Evolutionary conservation across 306 rosid genomes (phyloP).

Genomic region (Albizia julibrissin): DNA sequence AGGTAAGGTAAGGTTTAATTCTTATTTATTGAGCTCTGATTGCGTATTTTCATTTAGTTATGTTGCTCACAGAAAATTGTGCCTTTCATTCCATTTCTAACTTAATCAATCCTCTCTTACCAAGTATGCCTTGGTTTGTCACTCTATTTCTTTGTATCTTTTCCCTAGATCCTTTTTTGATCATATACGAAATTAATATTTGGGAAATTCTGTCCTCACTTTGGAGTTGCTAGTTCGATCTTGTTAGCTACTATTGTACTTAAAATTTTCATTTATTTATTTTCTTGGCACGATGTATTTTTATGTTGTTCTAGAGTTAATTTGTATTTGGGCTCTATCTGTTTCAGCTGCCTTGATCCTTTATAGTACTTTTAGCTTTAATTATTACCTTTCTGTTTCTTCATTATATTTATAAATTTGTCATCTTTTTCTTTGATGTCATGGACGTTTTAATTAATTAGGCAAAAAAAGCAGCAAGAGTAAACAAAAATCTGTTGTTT

Average conservation of each 20-base stretch:
- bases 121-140: not conserved
- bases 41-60: slow-evolving; percentile 12
- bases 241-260: not conserved
- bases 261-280: not conserved
- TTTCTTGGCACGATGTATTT: slow-evolving; percentile 7
- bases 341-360: slow-evolving; percentile 2
- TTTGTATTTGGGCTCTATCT: not conserved
- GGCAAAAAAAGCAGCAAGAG: slow-evolving; percentile 40
- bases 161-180: not conserved
- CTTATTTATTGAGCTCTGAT: slow-evolving; percentile 12
- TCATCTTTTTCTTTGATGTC: not conserved
- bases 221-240: slow-evolving; percentile 12
- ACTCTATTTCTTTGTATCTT: not conserved
- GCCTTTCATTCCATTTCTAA: not conserved
- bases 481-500: slow-evolving; percentile 25
- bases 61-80: not conserved
- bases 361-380: not conserved
- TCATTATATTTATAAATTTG: not conserved
- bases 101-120: not conserved
- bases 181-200: not conserved
- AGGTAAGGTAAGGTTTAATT: slow-evolving; percentile 15
- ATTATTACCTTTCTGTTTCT: not conserved
- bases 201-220: not conserved
- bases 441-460: slow-evolving; percentile 7
- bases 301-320: slow-evolving; percentile 5